Conservation (phyloP, 768 basidiomycete genomes). For the Naganishia randhawae region DNA sequence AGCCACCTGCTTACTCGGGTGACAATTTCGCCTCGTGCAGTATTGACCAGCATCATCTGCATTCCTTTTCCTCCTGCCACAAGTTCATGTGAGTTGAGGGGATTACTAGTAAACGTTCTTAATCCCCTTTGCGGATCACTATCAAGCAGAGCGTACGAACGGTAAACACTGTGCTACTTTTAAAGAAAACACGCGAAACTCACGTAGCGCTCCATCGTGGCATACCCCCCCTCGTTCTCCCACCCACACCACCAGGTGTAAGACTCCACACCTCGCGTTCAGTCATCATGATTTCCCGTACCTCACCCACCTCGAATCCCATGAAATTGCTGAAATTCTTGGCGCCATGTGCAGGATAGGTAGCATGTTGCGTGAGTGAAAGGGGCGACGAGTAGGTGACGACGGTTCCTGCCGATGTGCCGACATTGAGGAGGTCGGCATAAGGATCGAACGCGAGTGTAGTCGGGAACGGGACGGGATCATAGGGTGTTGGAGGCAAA, state of each 20-base stretch:
- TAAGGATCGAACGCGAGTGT: constrained; percentile 84
- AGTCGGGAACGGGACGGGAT: constrained; percentile 46
- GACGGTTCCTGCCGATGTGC: constrained; percentile 67
- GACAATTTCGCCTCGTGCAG: constrained; percentile 42
- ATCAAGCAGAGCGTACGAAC: background rate
- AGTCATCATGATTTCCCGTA: constrained; percentile 70
- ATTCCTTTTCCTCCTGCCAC: constrained; percentile 53
- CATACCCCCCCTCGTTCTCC: constrained; percentile 50
- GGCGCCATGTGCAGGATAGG: constrained; percentile 45
- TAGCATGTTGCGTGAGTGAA: constrained; percentile 42
- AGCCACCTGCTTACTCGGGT: constrained; percentile 32
- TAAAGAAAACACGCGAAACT: constrained; percentile 40
- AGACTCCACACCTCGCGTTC: constrained; percentile 66
- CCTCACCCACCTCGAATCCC: constrained; percentile 51
- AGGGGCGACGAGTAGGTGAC: constrained; percentile 60
- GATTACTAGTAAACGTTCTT: constrained; percentile 44
- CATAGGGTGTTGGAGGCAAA: constrained; percentile 35
- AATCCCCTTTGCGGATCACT: constrained; percentile 36
- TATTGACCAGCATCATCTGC: constrained; percentile 51
- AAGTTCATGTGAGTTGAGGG: constrained; percentile 48
- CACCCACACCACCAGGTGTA: constrained; percentile 52
- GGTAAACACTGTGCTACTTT: background rate
- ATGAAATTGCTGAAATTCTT: constrained; percentile 29
- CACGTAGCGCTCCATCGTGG: constrained; percentile 46
- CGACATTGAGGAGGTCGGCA: constrained; percentile 84